Percentiles rank a stretch among this genome's conserved stretches.
These are phyloP conservation scores for Trichoderma hamatum DNA, from an alignment of 2,329 filamentous ascomycete species.

Conservation along the genomic window DNA sequence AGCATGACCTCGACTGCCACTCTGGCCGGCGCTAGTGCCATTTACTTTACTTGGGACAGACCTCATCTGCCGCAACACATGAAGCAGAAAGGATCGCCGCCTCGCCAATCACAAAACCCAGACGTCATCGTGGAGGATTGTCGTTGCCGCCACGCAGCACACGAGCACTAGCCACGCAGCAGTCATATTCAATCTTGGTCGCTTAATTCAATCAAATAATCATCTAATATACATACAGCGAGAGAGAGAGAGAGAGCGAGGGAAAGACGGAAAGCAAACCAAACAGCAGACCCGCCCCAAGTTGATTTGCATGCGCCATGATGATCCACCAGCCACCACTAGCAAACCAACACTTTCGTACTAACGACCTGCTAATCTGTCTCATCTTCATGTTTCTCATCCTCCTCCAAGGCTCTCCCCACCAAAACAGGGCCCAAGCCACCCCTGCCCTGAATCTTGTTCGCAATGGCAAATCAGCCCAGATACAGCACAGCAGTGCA, in stretches of 20 bases:
- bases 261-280: not conserved
- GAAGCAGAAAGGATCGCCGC: not conserved
- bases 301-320: not conserved
- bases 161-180: not conserved
- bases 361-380: not conserved
- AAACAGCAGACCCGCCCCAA: not conserved
- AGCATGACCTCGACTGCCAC: not conserved
- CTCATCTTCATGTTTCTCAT: not conserved
- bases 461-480: not conserved
- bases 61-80: not conserved
- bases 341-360: not conserved
- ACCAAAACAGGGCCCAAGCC: not conserved
- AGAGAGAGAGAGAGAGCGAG: too few relatives aligned
- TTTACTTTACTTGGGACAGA: not conserved
- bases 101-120: not conserved
- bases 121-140: not conserved
- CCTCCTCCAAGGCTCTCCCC: not conserved
- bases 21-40: not conserved
- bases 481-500: not conserved
- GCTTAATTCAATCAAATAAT: not conserved
- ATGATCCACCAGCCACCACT: not conserved
- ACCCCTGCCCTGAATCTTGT: not conserved
- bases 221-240: too few relatives aligned
- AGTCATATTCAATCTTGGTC: not conserved
- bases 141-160: not conserved